These are phyloP conservation scores for Scenedesmus sp. DNA, from an alignment of 163 green algal species.

Conservation along the genomic window DNA sequence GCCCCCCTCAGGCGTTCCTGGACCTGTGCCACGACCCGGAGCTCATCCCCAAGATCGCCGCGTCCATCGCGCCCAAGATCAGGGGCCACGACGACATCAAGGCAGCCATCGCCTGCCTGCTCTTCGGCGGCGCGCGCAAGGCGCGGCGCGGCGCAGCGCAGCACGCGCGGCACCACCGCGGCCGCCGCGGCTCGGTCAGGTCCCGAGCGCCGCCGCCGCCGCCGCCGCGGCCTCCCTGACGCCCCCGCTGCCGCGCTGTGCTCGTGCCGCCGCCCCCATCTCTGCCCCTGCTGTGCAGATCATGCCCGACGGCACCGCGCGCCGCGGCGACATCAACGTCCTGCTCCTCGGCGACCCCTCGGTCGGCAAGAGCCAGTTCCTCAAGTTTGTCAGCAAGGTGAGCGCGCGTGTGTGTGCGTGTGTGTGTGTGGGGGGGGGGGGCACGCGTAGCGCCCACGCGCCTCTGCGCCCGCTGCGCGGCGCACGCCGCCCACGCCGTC, in stretches of 20 bases:
- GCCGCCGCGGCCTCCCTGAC: neutral
- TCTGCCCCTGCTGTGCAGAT: constrained; percentile 67
- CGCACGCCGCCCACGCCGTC: no score
- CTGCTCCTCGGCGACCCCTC: constrained; percentile 98
- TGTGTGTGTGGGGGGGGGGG: no score
- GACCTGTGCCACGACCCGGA: constrained; percentile 73
- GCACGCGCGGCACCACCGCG: no score
- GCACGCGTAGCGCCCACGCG: no score
- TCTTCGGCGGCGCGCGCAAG: constrained; percentile 97
- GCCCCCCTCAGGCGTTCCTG: constrained; percentile 75
- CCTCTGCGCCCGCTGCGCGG: no score
- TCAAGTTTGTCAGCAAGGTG: constrained; percentile 98
- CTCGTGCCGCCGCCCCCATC: neutral
- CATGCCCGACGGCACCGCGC: constrained; percentile 89
- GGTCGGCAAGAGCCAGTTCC: constrained; percentile 99
- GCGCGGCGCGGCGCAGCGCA: no score
- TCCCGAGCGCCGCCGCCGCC: neutral
- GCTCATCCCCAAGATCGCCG: constrained; percentile 66
- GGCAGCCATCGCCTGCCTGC: constrained; percentile 91
- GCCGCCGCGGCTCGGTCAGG: no score
- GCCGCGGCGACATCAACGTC: constrained; percentile 98
- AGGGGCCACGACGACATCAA: constrained; percentile 97
- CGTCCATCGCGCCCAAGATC: constrained; percentile 94
- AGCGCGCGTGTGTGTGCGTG: no score
- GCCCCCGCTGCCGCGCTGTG: constrained; percentile 5